Conservation (phyloP, 495 filamentous ascomycete genomes). For the Xylaria venustula region DNA sequence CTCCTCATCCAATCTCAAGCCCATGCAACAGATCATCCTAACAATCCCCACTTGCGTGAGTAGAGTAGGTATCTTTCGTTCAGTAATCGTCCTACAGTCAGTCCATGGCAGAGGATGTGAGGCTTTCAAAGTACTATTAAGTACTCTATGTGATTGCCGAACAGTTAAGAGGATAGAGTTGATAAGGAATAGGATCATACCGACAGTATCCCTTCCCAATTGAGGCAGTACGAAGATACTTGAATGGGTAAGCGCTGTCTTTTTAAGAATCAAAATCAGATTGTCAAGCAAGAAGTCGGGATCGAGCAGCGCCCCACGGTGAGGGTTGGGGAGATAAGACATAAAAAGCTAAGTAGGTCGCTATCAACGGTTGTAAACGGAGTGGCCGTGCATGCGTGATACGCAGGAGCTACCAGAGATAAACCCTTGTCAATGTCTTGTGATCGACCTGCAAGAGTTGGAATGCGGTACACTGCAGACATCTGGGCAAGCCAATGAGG, state of each 20-base stretch:
- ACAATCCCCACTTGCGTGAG: no score
- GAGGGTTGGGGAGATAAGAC: slow-evolving; percentile 12
- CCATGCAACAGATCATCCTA: not conserved
- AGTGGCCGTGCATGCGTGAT: not conserved
- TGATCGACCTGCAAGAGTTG: slow-evolving; percentile 4
- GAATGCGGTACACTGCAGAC: not conserved
- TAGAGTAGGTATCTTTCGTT: no score
- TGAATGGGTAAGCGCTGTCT: not conserved
- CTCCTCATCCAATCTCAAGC: not conserved
- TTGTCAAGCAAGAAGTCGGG: not conserved
- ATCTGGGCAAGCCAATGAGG: not conserved
- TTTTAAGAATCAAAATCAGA: not conserved
- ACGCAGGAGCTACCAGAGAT: not conserved
- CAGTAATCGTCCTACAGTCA: no score
- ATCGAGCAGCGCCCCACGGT: not conserved
- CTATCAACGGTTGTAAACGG: not conserved
- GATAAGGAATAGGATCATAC: no score
- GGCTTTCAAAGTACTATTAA: no score
- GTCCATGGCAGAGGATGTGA: no score
- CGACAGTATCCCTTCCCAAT: no score
- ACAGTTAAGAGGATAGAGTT: no score
- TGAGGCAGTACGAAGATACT: no score
- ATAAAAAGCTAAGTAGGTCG: not conserved
- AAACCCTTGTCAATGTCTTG: slow-evolving; percentile 1
- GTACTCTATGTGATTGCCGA: no score